Base-by-base conservation (phyloP, 2,329 filamentous ascomycete genomes). In the Zelopaecilomyces penicillatus region DNA sequence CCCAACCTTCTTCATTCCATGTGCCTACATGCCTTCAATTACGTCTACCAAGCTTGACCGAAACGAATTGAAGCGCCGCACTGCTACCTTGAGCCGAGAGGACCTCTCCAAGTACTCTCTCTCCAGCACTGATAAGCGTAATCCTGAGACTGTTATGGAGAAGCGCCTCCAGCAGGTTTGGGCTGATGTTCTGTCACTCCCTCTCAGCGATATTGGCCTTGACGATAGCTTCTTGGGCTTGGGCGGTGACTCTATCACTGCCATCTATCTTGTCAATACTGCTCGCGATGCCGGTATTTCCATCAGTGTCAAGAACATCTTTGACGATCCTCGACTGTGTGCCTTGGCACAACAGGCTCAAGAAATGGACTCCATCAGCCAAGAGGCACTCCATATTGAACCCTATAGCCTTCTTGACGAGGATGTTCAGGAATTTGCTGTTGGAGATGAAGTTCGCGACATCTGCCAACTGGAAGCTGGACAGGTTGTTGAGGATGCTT, bases 221-320 rank as follows among this genome's bases (percentile, higher is more conserved):
- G 39, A 50, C 31, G 46, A 53, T 11, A 49, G 39, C 30, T 53
- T 55, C 28, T 12, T 50, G 7, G 33, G 43, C 10, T 33, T 50
- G 65, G 2, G 68, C 66, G 4, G 46, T 50, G 30, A 79, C 72
- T 57, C 54, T 9, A 51, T 58, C 33, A 46, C 41, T 11, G 52
- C 52, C 30, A 52, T 49, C 4, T 35, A 42, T 7, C 34, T 47
- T 2, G 45, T 47, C 4, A 37, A 47, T 8, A 26, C 37, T 7
- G 42, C 46, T 9, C 42, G 46, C 9, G 34, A 45, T 11, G 35
- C 41, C 2, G 46, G 44, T 9, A 43, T 52, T 8, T 33, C 28
- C 5, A 26, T 54, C 7, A 51, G 46, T 4, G 50, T 51, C 11
- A 30, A 42, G 28, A 38, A 39, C 36, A 45, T 48, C 9, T 44